These are phyloP conservation scores for Blastobotrys persicus DNA, from an alignment of 1,139 yeast genomes.

Conservation along the genomic window DNA sequence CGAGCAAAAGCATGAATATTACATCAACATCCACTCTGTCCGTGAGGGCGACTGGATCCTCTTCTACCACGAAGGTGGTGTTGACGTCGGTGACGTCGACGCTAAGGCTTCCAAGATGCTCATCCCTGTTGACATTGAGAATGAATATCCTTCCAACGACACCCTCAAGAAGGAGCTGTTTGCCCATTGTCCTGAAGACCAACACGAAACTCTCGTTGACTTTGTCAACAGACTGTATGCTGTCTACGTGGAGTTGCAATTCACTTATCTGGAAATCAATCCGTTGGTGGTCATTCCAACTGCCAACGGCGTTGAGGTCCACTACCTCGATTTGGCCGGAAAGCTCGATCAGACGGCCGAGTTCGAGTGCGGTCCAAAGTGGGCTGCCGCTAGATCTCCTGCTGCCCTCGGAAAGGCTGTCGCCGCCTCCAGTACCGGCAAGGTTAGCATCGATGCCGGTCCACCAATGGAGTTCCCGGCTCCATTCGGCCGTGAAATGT, in stretches of 20 bases:
- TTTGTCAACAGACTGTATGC: constrained; percentile 48
- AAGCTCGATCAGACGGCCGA: constrained; percentile 50
- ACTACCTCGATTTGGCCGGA: constrained; percentile 48
- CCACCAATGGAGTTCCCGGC: constrained; percentile 51
- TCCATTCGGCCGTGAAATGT: constrained; percentile 47
- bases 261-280: constrained; percentile 48
- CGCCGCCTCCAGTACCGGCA: constrained; percentile 25
- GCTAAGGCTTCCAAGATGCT: constrained; percentile 46
- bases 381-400: constrained; percentile 48
- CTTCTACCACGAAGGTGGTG: constrained; percentile 50
- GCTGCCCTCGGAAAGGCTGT: constrained; percentile 40
- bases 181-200: constrained; percentile 41
- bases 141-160: constrained; percentile 42
- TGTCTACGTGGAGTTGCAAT: constrained; percentile 47
- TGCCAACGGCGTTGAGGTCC: constrained; percentile 42
- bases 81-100: constrained; percentile 49
- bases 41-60: constrained; percentile 49
- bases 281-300: constrained; percentile 46
- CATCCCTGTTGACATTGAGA: constrained; percentile 44
- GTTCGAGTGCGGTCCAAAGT: constrained; percentile 49
- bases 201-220: constrained; percentile 43
- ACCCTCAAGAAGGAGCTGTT: constrained; percentile 37
- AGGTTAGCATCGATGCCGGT: constrained; percentile 42
- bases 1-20: constrained; percentile 46
- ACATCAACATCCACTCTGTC: constrained; percentile 48